A percentile compares a stretch with the other conserved stretches of the same genome.
phyloP scores from a whole-genome alignment of 805 yeast genomes.

The Tetrapisispora phaffii region DNA sequence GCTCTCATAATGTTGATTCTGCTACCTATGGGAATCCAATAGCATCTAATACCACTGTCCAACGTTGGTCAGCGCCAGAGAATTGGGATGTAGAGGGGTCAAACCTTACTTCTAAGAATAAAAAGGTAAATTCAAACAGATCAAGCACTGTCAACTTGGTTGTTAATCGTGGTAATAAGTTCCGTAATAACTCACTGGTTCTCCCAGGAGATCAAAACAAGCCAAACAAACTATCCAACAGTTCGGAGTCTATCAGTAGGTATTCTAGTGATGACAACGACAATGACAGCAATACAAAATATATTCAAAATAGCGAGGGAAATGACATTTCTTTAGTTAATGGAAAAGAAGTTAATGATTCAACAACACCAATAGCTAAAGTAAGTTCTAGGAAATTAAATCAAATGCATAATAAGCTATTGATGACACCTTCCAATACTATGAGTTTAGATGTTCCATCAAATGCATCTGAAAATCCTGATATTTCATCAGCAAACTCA shows the following conservation, averaged over 20 bases:
- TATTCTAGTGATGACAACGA: neutral
- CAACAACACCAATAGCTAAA: neutral
- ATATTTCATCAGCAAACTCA: neutral
- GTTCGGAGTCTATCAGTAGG: neutral
- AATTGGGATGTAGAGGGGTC: conserved; percentile 47
- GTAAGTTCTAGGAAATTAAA: conserved; percentile 2
- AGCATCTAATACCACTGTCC: neutral
- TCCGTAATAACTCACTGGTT: conserved; percentile 5
- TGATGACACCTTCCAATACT: conserved; percentile 5
- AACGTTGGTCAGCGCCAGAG: conserved; percentile 48
- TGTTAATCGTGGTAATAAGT: conserved; percentile 3
- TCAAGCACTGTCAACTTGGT: conserved; percentile 3
- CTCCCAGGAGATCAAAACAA: neutral
- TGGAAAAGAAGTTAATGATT: neutral
- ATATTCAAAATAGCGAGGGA: neutral
- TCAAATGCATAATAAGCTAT: conserved; percentile 3
- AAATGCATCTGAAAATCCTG: neutral
- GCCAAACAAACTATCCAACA: neutral
- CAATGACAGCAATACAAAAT: neutral
- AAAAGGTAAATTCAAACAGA: conserved; percentile 3
- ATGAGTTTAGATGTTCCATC: neutral
- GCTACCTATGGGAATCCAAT: neutral
- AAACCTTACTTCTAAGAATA: conserved; percentile 3
- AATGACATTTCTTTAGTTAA: too few relatives aligned
- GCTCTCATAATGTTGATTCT: neutral